Evolutionary conservation across 2,329 filamentous ascomycete species (phyloP), one percentile per base, ranked within the genome.

Genomic region (Aaosphaeria pasadenensis): DNA sequence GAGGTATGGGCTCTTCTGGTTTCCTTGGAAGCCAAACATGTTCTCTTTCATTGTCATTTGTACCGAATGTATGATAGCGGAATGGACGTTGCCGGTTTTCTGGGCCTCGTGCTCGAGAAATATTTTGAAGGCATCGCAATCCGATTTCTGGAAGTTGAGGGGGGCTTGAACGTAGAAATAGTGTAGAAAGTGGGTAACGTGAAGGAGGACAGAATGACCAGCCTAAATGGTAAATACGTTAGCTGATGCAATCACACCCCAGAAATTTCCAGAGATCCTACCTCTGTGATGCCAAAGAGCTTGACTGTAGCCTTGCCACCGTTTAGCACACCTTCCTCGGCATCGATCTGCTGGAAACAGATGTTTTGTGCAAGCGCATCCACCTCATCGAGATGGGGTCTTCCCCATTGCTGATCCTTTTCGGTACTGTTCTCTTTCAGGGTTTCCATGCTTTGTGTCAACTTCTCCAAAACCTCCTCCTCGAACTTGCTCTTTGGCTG

Each of bases 321-420:
- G 66, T 86, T 76, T 1, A 96, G 71, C 4, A 84, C 88, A 17
- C 94, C 92, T 69, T 99, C 92, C 66, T 97, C 91, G 1, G 85
- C 87, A 64, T 99, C 95, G 58, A 99, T 99, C 64, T 95, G 88
- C 73, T 99, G 94, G 65, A 99, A 97, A 55, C 82, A 84, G n/a
- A 99, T 77, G 55, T 75, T 85, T 55, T 94, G 84, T 33, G 74
- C 83, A 45, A 80, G 67, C 6, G 85, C 78, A 50, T 86, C 75
- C 62, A 87, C 88, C 57, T 79, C 75, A 1, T 75, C 75, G 30
- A 89, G 67, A 30, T 72, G 70, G 11, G 86, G 86, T 45, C 86
- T 76, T 42, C 87, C 85, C 95, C 94, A 99, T 66, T 89, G 81
- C 71, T 99, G 94, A 68, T 97, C 92, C 69, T 86, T 95, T 67